A percentile compares a stretch with the other conserved stretches of the same genome.
Conservation (phyloP, 1,284 basidiomycete genomes). For the Cronartium ribicola region DNA sequence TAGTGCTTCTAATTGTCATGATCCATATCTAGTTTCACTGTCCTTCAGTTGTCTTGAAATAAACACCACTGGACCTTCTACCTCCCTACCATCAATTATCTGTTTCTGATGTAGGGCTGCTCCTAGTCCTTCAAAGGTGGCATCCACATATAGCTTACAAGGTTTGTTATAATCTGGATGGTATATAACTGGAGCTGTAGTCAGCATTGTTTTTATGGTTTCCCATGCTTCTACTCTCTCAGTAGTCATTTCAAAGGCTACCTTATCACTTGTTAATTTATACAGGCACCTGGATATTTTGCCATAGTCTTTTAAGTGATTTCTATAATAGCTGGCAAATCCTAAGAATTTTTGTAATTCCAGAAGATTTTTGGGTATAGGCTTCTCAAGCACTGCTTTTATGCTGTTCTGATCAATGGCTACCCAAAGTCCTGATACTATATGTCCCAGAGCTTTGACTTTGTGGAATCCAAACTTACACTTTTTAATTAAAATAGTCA, state of each 20-base stretch:
- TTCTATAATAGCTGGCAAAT: neutral
- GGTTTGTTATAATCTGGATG: conserved; percentile 5
- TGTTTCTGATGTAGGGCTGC: neutral
- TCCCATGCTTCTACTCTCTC: neutral
- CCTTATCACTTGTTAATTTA: neutral
- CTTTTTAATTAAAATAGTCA: too few species aligned
- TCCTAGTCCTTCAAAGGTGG: neutral
- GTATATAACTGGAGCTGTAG: neutral
- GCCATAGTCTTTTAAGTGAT: too few species aligned
- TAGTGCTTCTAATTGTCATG: conserved; percentile 15
- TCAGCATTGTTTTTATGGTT: neutral
- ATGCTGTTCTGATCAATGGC: too few species aligned
- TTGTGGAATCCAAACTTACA: too few species aligned
- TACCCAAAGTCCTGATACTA: too few species aligned
- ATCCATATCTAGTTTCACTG: conserved; percentile 11
- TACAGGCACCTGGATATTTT: neutral
- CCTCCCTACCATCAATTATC: neutral
- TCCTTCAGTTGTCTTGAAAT: neutral
- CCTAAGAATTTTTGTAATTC: neutral
- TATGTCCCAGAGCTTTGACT: too few species aligned
- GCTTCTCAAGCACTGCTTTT: too few species aligned
- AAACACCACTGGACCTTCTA: conserved; percentile 1
- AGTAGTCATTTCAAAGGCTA: neutral
- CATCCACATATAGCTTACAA: conserved; percentile 9
- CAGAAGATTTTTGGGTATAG: too few species aligned